Evolutionary conservation across 306 rosid genomes (phyloP), one percentile per base, ranked within the genome.

Genomic region (Trifolium fragiferum): DNA sequence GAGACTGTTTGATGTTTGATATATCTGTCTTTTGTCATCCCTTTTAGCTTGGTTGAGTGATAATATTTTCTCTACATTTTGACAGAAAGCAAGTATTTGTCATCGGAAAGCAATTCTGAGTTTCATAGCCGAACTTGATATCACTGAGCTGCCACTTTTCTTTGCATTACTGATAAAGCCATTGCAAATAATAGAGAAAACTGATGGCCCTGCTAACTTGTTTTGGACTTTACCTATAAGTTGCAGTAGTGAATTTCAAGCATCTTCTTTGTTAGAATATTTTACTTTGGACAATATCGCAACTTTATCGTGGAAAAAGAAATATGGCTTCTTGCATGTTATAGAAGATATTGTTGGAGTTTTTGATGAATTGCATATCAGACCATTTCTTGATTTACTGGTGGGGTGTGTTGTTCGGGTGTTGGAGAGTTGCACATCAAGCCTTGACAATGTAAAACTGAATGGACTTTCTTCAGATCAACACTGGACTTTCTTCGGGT

Each of bases 371-470:
- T 79, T 71, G 19, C 98, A 87, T 80, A 79, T 90, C 60, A 84
- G 65, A 61, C 97, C 96, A 23, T 91, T 93, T 83, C 90, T 93
- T 65, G 82, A 88, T 84, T 84, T 93, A 54, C 57, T 93, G 70
- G 71, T 84, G 91, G 98, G 97, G 2, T 84, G 90, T 81, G 96
- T 88, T 75, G 97, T 91, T 61, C 94, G 97, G 84, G 46, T 93
- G 66, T 77, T 91, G 89, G 90, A 81, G 85, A 88, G 96, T 85
- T 88, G 97, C 72, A 78, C 87, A 69, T 76, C 80, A 59, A 78
- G 78, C 82, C 88, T 93, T 77, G 85, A 75, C 20, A 70, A 58
- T 58, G 77, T 87, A 55, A 88, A 77, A 38, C 60, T 81, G 66
- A 62, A 41, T 54, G 83, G 61, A 53, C 47, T 82, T 58, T 72